phyloP scores from a whole-genome alignment of 2,329 filamentous ascomycete species.

The Colletotrichum magnum region DNA sequence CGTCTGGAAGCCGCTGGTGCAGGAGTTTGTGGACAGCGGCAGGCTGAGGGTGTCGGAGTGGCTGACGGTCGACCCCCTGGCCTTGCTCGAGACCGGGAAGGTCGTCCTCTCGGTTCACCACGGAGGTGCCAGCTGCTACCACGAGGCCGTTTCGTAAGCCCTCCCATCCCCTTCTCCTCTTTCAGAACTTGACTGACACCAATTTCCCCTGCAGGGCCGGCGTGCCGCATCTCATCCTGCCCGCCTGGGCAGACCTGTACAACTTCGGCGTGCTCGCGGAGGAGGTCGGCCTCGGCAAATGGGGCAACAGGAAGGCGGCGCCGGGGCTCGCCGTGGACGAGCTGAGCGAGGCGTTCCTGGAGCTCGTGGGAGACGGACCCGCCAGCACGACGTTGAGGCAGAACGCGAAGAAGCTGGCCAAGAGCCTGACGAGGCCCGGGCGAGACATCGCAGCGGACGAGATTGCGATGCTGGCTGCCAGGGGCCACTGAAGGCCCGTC shows the following conservation, averaged over 20 bases:
- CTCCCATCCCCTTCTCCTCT: background rate
- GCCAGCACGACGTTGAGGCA: conserved; percentile 33
- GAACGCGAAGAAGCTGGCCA: conserved; percentile 43
- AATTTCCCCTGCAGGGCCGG: conserved; percentile 51
- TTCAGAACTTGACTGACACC: conserved; percentile 4
- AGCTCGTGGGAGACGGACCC: conserved; percentile 38
- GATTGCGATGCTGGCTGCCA: conserved; percentile 10
- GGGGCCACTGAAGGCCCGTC: background rate
- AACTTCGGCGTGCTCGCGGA: conserved; percentile 60
- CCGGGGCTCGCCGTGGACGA: conserved; percentile 48
- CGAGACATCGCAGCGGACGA: conserved; percentile 36
- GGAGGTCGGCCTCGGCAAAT: conserved; percentile 57
- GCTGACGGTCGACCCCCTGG: conserved; percentile 49
- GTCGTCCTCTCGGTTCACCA: conserved; percentile 55
- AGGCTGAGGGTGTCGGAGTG: conserved; percentile 47
- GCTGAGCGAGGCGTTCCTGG: conserved; percentile 47
- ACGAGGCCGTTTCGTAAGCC: conserved; percentile 60
- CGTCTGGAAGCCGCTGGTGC: conserved; percentile 30
- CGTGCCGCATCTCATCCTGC: conserved; percentile 61
- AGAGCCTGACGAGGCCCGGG: conserved; percentile 24
- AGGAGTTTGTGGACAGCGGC: conserved; percentile 42
- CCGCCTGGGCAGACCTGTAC: conserved; percentile 62
- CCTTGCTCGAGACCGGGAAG: conserved; percentile 53
- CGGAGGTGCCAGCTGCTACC: conserved; percentile 57
- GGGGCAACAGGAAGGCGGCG: conserved; percentile 52